Base-by-base conservation (phyloP, 768 basidiomycete species). In the Suillus weaverae region DNA sequence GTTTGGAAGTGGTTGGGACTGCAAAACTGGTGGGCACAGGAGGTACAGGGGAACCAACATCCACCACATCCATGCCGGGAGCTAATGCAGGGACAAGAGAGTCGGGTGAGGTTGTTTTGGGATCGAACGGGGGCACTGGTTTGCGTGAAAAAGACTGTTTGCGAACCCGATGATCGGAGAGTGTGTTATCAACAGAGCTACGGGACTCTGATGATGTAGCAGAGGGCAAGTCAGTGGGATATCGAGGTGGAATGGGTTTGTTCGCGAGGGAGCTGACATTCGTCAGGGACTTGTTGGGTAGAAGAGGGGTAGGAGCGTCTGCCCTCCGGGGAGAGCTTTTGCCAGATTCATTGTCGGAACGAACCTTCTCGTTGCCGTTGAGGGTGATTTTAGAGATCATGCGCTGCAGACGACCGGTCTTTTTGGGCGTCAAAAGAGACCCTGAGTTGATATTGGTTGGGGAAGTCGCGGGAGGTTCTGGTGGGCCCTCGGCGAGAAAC, bases 361-460 rank as follows among this genome's bases (percentile, higher is more conserved):
- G 63, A 30, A 35, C 43, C 18, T 64, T 64, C 59, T 70, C 67
- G 41, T 66, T 53, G 61, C 73, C 63, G 22, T 83, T 82, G 67
- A 86, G 78, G 43, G 85, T 88, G 33, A 94, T 79, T 69, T 87
- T 89, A 22, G 92, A 93, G 70, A 95, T 90, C 88, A 95, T 93
- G 67, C 88, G 85, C 75, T 90, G 89, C 65, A 95, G 78, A 32
- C 91, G 84, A 56, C 86, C 86, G 62, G 81, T 82, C 75, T 87
- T 87, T 70, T 75, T 78, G 64, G 67, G 71, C 65, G 72, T 80
- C 63, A 74, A 73, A 35, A 79, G 69, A 32, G 81, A 80, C 64
- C 85, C 84, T 8, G 75, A 73, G 62, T 79, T 80, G 32, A 83
- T 83, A 55, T 79, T 73, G 14, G 79, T 71, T 55, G 67, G 64